phyloP scores from a whole-genome alignment of 305 asterid species.

The Solanum hybrid region DNA sequence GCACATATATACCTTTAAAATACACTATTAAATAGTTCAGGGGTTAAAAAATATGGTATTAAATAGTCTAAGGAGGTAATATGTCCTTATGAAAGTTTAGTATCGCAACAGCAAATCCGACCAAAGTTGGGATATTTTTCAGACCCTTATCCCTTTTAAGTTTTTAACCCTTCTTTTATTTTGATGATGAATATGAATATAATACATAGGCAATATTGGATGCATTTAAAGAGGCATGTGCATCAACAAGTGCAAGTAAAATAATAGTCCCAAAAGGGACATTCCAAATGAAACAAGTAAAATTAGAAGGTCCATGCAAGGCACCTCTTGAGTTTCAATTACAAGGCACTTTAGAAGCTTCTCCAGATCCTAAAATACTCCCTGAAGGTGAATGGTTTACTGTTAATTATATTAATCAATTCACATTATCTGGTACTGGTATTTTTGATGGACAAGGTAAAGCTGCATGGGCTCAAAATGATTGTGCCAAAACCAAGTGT shows the following conservation, averaged over 20 bases:
- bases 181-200: neutral
- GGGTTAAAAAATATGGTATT: too few relatives aligned
- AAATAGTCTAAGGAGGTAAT: too few relatives aligned
- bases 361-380: constrained; percentile 12
- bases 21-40: too few relatives aligned
- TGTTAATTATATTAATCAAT: neutral
- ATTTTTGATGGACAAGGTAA: constrained; percentile 16
- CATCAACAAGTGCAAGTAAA: constrained; percentile 3
- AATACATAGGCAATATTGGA: constrained; percentile 11
- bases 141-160: too few relatives aligned
- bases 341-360: constrained; percentile 32
- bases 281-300: constrained; percentile 7
- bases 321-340: constrained; percentile 31
- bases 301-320: constrained; percentile 26
- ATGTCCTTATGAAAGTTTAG: too few relatives aligned
- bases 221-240: constrained; percentile 21
- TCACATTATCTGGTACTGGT: constrained; percentile 9
- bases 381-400: constrained; percentile 3
- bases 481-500: neutral
- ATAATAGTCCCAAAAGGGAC: constrained; percentile 16
- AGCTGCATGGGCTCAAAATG: constrained; percentile 6
- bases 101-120: too few relatives aligned
- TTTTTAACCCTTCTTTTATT: too few relatives aligned
- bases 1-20: too few relatives aligned
- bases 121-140: too few relatives aligned